Base-by-base conservation (phyloP, 2,329 filamentous ascomycete genomes). In the Hypoxylon sp. region DNA sequence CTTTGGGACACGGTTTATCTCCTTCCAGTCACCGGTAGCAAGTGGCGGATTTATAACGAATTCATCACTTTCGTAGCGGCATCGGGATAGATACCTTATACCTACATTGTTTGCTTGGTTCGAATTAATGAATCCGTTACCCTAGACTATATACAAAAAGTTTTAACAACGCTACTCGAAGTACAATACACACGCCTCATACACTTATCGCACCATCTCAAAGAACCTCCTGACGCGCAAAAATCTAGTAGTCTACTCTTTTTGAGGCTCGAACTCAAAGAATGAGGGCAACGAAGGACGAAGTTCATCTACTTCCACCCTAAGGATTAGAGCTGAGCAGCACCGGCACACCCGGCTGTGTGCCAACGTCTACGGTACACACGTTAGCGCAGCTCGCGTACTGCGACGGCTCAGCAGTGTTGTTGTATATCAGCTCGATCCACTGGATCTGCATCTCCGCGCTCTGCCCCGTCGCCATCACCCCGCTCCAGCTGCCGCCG, bases 391-490 rank as follows among this genome's bases (percentile, higher is more conserved):
- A 80, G 46, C 59, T 56, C 14, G 19, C 63, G 14, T 53, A 60
- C 1, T 2, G 41, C 10, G 49, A 61, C n/a, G 62, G 51, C 50
- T 71, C 46, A 30, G 67, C 69, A 1, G 80, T 83, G 21, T 73
- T 75, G 69, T 87, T 87, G 71, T 85, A 90, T 21, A 87, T 80
- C 79, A 90, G 81, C 73, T 90, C 86, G 56, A 90, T 83, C 87
- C 87, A 90, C 78, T 88, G 85, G 32, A 90, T 82, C 73, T 90
- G 85, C 76, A 90, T 80, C 69, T 82, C 83, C 0, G 88, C 87
- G 50, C 80, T 79, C 11, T 79, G 81, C 9, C 81, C 80, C 2
- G 79, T 70, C 1, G 74, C 81, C 89, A 91, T 90, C 60, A 85
- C 83, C 11, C 87, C 87, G 63, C 82, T 85, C 87, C 87, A 90